Evolutionary conservation across 1,284 basidiomycete genomes (phyloP).

Genomic region (Ceratobasidium sp.): DNA sequence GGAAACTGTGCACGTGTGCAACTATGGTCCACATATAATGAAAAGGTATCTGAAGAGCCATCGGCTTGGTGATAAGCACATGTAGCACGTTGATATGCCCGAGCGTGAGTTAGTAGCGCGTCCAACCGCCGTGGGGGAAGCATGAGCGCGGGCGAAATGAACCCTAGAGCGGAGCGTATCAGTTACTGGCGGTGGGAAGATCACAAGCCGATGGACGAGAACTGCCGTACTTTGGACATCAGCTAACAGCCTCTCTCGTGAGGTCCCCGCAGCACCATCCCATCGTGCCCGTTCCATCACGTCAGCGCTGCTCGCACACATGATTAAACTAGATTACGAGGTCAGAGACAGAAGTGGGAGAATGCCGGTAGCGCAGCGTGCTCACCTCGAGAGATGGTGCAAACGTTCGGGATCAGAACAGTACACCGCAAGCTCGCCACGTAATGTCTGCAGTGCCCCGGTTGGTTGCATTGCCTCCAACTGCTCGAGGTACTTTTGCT

Average conservation of each 20-base stretch:
- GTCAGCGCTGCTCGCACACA: slow-evolving; percentile 88
- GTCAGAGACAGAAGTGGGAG: neutral
- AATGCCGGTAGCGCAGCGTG: slow-evolving; percentile 27
- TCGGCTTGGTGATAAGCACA: slow-evolving; percentile 81
- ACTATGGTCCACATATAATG: slow-evolving; percentile 86
- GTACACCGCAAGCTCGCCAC: slow-evolving; percentile 86
- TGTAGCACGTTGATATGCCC: slow-evolving; percentile 77
- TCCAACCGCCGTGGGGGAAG: slow-evolving; percentile 90
- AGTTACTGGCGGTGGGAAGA: neutral
- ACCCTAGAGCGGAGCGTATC: slow-evolving; percentile 62
- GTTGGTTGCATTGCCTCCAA: slow-evolving; percentile 86
- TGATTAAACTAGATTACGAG: slow-evolving; percentile 74
- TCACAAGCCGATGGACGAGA: slow-evolving; percentile 20
- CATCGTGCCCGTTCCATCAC: slow-evolving; percentile 83
- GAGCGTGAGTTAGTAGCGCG: slow-evolving; percentile 87
- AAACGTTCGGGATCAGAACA: slow-evolving; percentile 80
- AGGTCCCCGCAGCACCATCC: slow-evolving; percentile 87
- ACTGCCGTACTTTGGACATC: slow-evolving; percentile 79
- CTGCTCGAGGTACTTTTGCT: slow-evolving; percentile 97
- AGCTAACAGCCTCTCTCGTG: slow-evolving; percentile 79
- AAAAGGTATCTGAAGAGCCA: slow-evolving; percentile 70
- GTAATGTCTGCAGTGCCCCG: slow-evolving; percentile 84
- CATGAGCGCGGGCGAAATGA: slow-evolving; percentile 91
- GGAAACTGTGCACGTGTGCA: slow-evolving; percentile 88
- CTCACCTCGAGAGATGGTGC: slow-evolving; percentile 85